These are phyloP conservation scores for Sporothrix phasma DNA, from an alignment of 2,329 filamentous ascomycete genomes.

Conservation along the genomic window DNA sequence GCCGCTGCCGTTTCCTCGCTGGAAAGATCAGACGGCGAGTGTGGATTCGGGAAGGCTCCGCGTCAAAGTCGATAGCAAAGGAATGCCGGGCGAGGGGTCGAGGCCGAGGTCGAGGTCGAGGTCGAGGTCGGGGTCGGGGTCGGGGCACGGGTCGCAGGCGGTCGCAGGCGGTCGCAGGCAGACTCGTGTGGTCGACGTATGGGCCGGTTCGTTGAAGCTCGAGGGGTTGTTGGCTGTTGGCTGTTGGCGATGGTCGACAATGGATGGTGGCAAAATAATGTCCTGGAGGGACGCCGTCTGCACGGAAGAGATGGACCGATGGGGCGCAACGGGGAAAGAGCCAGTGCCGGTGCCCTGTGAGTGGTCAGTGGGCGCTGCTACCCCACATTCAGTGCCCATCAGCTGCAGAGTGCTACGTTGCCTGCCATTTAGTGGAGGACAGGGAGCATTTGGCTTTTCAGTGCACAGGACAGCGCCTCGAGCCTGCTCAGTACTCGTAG, in stretches of 20 bases:
- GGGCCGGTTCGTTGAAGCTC: not conserved
- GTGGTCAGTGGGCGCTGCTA: not conserved
- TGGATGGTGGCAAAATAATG: not conserved
- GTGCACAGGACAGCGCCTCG: not conserved
- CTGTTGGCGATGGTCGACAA: not conserved
- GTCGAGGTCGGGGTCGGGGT: not conserved
- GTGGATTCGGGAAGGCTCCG: no score
- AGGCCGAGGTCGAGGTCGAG: not conserved
- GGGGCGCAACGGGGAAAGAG: not conserved
- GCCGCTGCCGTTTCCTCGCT: not conserved
- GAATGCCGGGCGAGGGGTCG: not conserved
- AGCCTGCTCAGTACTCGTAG: no score
- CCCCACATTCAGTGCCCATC: constrained; percentile 5
- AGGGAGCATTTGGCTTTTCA: not conserved
- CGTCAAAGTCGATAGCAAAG: not conserved
- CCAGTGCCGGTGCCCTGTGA: not conserved
- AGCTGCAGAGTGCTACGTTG: not conserved
- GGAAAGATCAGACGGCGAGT: not conserved
- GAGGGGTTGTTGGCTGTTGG: not conserved
- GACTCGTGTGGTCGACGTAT: not conserved
- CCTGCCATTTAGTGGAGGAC: not conserved
- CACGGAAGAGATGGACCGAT: not conserved
- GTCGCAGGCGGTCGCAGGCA: not conserved
- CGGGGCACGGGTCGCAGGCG: no score
- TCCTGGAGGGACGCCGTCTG: not conserved